phyloP scores from a whole-genome alignment of 2,329 filamentous ascomycete genomes.

The Neofusicoccum sp. region DNA sequence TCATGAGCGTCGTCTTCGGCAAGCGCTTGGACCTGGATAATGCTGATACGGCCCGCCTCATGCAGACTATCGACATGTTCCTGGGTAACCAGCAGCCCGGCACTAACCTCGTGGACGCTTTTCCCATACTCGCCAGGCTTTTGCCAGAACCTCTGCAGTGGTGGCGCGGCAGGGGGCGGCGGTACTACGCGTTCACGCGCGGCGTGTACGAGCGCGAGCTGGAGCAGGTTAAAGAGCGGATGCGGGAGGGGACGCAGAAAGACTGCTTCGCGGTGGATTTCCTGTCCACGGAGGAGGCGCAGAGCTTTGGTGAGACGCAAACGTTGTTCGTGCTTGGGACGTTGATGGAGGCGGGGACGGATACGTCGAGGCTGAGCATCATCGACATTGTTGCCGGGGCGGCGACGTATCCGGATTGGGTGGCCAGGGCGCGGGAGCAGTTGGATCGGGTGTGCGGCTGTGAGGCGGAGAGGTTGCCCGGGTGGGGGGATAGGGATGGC shows the following conservation, averaged over 20 bases:
- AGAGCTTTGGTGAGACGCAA: constrained; percentile 34
- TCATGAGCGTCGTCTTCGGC: constrained; percentile 39
- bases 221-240: constrained; percentile 38
- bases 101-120: constrained; percentile 36
- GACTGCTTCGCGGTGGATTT: constrained; percentile 51
- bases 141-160: constrained; percentile 35
- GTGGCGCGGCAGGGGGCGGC: constrained; percentile 33
- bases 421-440: constrained; percentile 25
- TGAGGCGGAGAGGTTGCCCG: constrained; percentile 26
- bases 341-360: constrained; percentile 33
- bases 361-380: constrained; percentile 30
- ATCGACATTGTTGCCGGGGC: constrained; percentile 29
- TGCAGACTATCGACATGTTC: constrained; percentile 30
- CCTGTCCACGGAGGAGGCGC: constrained; percentile 36
- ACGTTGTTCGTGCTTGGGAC: constrained; percentile 37
- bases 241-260: constrained; percentile 36
- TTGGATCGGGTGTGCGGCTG: constrained; percentile 28
- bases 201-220: constrained; percentile 33
- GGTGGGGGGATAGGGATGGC: constrained; percentile 22
- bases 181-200: constrained; percentile 26
- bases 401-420: constrained; percentile 28
- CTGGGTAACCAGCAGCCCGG: constrained; percentile 33
- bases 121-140: constrained; percentile 32
- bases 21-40: constrained; percentile 28
- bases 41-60: constrained; percentile 24